These are phyloP conservation scores for Citrus maxima DNA, from an alignment of 345 rosid genomes.

Conservation along the genomic window DNA sequence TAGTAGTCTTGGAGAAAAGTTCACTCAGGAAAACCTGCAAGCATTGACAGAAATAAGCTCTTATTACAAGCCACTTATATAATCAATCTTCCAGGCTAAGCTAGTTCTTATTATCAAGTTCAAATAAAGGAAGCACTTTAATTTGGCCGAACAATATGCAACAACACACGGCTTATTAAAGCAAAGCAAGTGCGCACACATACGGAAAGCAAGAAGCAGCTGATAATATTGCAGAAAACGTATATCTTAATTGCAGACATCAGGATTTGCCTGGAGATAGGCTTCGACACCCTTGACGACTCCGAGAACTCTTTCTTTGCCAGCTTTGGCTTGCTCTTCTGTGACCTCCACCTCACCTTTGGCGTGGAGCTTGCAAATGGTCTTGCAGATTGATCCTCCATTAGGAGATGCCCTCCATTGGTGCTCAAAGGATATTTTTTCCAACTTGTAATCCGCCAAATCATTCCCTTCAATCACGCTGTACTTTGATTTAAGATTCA, in stretches of 20 bases:
- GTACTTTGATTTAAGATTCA: neutral
- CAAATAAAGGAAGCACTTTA: neutral
- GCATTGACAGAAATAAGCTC: neutral
- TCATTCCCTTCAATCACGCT: neutral
- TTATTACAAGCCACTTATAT: neutral
- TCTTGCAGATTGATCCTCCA: constrained; percentile 22
- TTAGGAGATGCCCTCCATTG: constrained; percentile 21
- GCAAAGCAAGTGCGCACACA: neutral
- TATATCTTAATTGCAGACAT: neutral
- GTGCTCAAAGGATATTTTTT: constrained; percentile 24
- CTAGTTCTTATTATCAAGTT: neutral
- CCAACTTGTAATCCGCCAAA: constrained; percentile 8
- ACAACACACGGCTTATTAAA: neutral
- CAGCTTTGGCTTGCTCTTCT: constrained; percentile 20
- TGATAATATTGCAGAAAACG: too few relatives aligned
- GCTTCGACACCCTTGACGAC: neutral
- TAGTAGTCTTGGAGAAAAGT: neutral
- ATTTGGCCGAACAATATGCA: neutral
- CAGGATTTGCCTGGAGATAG: neutral
- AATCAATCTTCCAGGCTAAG: neutral
- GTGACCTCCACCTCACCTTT: constrained; percentile 15
- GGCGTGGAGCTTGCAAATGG: constrained; percentile 17
- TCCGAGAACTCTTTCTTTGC: neutral
- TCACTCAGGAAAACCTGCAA: neutral
- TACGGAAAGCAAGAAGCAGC: too few relatives aligned